Evolutionary conservation across 257 asterid genomes (phyloP), one percentile per base, ranked within the genome.

Genomic region (Przewalskia tangutica): DNA sequence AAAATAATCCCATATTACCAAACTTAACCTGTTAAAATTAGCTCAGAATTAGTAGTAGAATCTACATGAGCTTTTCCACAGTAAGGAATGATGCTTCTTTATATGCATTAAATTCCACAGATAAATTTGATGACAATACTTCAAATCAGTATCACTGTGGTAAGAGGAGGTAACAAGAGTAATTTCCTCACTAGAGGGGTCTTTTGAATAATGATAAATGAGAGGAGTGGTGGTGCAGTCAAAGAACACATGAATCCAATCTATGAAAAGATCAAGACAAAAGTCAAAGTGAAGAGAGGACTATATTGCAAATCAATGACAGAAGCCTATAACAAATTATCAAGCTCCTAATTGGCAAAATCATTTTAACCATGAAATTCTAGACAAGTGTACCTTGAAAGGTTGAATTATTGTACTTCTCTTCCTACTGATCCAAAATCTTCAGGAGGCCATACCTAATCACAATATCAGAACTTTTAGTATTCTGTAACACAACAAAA

Each of bases 371-470:
- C 59, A 71, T 46, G 11, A 71, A 71, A 71, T 71, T 46, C 59
- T 2, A 6, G 9, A 68, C 14, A 53, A 65, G n/a, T 56, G 38
- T 84, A 85, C 82, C 95, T 85, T 73, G 38, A 77, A 78, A 58
- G 80, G 38, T 81, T 60, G 66, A 82, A 78, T 82, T 85, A 82
- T 56, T 46, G 44, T 71, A 70, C 82, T 48, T 81, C 80, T 78
- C 83, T 84, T 75, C 84, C 86, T 58, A 89, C 54, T 18, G 86
- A 88, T 84, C 89, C 86, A 81, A 88, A 85, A 82, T 90, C 89
- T 85, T 85, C 59, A 42, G 85, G 89, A 58, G 97, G 95, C 95
- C 97, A 92, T 20, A 89, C 73, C 93, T 91, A 87, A 34, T 78
- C 18, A 78, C 66, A 60, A 65, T 40, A 42, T 4, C 34, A 53